Base-by-base conservation (phyloP, 257 asterid genomes). In the Solanum dulcamara region DNA sequence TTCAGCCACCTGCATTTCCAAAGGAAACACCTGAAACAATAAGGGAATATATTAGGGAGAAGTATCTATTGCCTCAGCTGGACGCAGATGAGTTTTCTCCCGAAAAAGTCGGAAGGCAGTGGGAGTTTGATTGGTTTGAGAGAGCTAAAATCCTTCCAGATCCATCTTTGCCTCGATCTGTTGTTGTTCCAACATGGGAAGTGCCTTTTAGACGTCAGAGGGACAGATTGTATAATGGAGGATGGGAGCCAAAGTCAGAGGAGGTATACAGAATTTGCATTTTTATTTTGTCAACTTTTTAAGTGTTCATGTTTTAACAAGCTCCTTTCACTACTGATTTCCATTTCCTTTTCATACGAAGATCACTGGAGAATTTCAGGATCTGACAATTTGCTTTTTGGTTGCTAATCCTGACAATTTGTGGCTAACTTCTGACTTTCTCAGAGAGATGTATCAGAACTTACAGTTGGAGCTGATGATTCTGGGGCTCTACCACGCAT, bases 61-160 rank as follows among this genome's bases (percentile, higher is more conserved):
- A 90, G 82, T 92, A 95, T 86, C 91, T 96, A 71, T 59, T 85
- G 15, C 99, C 98, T 55, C 91, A 95, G 88, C 88, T 96, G 93
- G 99, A 96, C 62, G 89, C 94, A 84, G 92, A 95, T 85, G 91
- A 91, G 80, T 94, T 96, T 88, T 89, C 94, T 57, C 95, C 97
- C 0, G 94, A 95, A 87, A 94, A 90, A 85, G 92, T 92, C 74
- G 99, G 99, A 77, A 94, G 91, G 87, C 99, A 96, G 82, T 96
- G 99, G 99, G 99, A 96, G 13, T 96, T 95, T 77, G 98, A 96
- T 88, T 96, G 99, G 99, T 96, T 96, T 86, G 97, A 93, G 89
- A 91, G 92, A 89, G 97, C 98, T 60, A 89, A 90, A 87, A 86
- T 92, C 87, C 93, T 88, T 71, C 90, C 91, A 50, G 98, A 96